Conservation (phyloP, 768 basidiomycete genomes). For the Trametes coccinea region DNA sequence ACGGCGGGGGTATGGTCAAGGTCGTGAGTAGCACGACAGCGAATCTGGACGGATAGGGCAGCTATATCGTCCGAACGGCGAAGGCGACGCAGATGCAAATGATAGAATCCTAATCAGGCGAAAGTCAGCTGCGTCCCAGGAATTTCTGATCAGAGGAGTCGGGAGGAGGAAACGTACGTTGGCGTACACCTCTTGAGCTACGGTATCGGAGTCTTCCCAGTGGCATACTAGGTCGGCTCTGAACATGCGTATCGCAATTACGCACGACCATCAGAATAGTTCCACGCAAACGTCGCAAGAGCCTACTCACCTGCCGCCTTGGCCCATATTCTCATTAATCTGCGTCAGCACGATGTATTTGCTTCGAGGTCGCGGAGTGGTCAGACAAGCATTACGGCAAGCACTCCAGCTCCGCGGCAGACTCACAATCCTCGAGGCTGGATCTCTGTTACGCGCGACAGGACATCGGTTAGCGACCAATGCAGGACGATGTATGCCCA, state of each 20-base stretch:
- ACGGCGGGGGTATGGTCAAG: conserved; percentile 24
- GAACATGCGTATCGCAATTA: background rate
- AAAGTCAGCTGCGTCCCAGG: conserved; percentile 19
- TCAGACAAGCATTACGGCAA: conserved; percentile 8
- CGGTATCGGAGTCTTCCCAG: conserved; percentile 84
- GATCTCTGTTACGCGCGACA: conserved; percentile 48
- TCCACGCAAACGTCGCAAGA: background rate
- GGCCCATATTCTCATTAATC: conserved; percentile 80
- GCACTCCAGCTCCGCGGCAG: conserved; percentile 1
- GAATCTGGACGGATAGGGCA: background rate
- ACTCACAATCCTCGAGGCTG: conserved; percentile 82
- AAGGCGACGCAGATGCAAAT: conserved; percentile 68
- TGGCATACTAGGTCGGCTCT: conserved; percentile 84
- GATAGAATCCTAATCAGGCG: conserved; percentile 58
- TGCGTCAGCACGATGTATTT: conserved; percentile 88
- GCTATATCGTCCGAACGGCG: conserved; percentile 51
- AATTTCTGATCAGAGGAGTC: conserved; percentile 5
- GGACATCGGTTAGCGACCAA: conserved; percentile 9
- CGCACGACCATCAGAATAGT: conserved; percentile 5
- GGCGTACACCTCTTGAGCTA: conserved; percentile 75
- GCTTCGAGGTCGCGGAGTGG: conserved; percentile 40
- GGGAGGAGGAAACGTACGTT: conserved; percentile 56
- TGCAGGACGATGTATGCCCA: background rate
- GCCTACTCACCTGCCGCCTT: conserved; percentile 73
- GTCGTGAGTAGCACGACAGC: conserved; percentile 4